These are phyloP conservation scores for Alternaria triticina DNA, from an alignment of 2,329 filamentous ascomycete genomes.

Conservation along the genomic window DNA sequence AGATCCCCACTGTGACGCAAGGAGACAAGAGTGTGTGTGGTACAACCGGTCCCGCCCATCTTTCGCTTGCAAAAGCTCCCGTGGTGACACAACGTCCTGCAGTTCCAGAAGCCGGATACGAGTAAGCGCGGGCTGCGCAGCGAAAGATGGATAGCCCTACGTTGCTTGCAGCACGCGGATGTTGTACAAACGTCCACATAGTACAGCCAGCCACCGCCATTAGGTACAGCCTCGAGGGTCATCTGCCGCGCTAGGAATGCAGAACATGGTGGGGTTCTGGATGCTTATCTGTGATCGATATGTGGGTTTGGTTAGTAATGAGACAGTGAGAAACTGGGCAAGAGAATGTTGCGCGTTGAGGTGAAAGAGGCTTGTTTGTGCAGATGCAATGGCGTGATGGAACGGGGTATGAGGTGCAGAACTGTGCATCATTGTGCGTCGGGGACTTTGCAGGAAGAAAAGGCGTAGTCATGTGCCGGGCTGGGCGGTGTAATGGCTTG, in stretches of 20 bases:
- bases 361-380: background rate
- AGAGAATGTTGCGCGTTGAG: background rate
- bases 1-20: background rate
- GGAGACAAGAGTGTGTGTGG: background rate
- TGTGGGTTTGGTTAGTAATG: background rate
- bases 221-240: background rate
- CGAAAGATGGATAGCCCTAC: background rate
- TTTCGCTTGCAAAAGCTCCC: background rate
- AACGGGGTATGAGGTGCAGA: background rate
- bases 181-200: background rate
- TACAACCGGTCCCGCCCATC: background rate
- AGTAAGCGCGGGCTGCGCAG: background rate
- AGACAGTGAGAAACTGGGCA: background rate
- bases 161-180: background rate
- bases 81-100: background rate
- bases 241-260: background rate
- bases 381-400: background rate
- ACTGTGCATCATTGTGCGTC: background rate
- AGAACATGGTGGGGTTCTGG: background rate
- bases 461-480: background rate
- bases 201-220: background rate
- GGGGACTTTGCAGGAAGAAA: background rate
- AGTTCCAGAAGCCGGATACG: background rate
- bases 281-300: background rate
- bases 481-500: background rate